A percentile compares a stretch with the other conserved stretches of the same genome.
Conservation (phyloP, 202 grass and related monocot genomes). For the Schoenoplectus triqueter region DNA sequence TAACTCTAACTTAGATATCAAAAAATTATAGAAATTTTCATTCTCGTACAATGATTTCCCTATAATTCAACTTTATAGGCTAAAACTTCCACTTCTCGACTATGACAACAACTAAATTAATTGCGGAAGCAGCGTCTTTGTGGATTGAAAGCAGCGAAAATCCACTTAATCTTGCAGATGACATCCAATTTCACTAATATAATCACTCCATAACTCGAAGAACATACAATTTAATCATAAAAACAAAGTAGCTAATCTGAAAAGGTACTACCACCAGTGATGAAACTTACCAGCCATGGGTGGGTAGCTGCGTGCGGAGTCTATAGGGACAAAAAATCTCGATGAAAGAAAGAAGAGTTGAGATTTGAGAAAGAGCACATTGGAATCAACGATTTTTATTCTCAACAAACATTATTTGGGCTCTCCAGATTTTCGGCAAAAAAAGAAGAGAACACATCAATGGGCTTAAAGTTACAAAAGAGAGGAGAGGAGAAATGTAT, state of each 20-base stretch:
- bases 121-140: background rate
- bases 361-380: background rate
- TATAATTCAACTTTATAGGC: background rate
- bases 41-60: background rate
- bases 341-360: background rate
- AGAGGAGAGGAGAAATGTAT: background rate
- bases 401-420: background rate
- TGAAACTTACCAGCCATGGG: background rate
- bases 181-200: background rate
- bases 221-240: background rate
- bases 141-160: background rate
- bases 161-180: background rate
- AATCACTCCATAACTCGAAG: background rate
- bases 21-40: background rate
- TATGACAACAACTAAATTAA: background rate
- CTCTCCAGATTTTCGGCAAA: background rate
- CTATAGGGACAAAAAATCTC: background rate
- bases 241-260: background rate
- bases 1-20: background rate
- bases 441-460: background rate
- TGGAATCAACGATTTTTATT: background rate
- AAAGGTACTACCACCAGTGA: background rate
- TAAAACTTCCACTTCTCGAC: background rate
- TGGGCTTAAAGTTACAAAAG: background rate
- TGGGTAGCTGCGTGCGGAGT: background rate